These are phyloP conservation scores for Leptographium flavum DNA, from an alignment of 2,329 filamentous ascomycete species.

Conservation along the genomic window DNA sequence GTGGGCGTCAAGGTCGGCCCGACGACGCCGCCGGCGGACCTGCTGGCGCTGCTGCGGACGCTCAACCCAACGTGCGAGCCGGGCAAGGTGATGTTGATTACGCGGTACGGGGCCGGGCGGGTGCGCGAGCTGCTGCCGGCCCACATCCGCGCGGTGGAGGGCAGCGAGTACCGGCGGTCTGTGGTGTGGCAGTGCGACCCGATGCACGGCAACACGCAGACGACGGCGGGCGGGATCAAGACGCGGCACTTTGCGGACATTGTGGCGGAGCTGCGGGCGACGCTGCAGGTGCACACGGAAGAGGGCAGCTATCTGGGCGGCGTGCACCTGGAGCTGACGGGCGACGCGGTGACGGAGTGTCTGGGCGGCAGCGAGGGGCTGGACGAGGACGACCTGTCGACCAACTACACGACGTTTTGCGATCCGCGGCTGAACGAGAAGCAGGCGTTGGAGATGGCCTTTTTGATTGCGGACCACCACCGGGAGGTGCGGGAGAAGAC, in stretches of 20 bases:
- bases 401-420: constrained; percentile 93
- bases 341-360: constrained; percentile 93
- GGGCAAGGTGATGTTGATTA: constrained; percentile 93
- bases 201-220: constrained; percentile 78
- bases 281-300: constrained; percentile 70
- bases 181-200: constrained; percentile 98
- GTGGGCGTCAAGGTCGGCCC: constrained; percentile 95
- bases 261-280: constrained; percentile 71
- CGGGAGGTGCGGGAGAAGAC: constrained; percentile 22
- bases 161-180: constrained; percentile 46
- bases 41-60: constrained; percentile 65
- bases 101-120: constrained; percentile 73
- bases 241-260: constrained; percentile 86
- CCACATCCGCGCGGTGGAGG: constrained; percentile 81
- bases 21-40: constrained; percentile 60
- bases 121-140: constrained; percentile 62
- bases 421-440: constrained; percentile 95
- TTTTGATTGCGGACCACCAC: constrained; percentile 77
- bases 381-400: constrained; percentile 72
- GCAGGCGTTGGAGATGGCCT: constrained; percentile 88
- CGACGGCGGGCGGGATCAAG: constrained; percentile 68
- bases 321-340: constrained; percentile 88
- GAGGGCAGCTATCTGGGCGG: constrained; percentile 80
- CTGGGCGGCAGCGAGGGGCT: constrained; percentile 79
- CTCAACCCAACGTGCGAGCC: constrained; percentile 73